Base-by-base conservation (phyloP, 2,329 filamentous ascomycete genomes). In the Verticillium zaregamsianum region DNA sequence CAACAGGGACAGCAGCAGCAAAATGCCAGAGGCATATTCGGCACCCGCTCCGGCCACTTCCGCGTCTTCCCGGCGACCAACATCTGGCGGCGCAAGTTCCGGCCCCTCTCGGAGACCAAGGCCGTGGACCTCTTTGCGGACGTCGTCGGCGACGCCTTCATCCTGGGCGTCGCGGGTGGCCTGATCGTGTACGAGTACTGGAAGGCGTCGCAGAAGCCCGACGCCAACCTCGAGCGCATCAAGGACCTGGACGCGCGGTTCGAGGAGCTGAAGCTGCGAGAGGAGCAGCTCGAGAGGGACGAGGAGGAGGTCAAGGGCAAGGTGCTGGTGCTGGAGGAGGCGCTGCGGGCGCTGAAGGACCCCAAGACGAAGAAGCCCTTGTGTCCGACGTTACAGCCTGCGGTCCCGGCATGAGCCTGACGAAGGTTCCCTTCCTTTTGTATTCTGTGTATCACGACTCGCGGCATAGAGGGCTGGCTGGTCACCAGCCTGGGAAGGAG, bases 41-140 rank as follows among this genome's bases (percentile, higher is more conserved):
- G 40, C 28, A 32, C n/a, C 9, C 40, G 58, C 17, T 45, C 40
- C 6, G 45, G 45, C 14, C 58, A 59, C 45, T 59, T 59, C 31
- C 28, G 45, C 40, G 45, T 59, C 2, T 59, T 59, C 58, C 58
- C 62, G 33, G 55, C 63, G 9, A 78, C 78, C 55, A 88, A 81
- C 66, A 76, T 89, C 12, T 89, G 87, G 86, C 81, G 70, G 63
- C 82, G 86, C 62, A 86, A 84, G 68, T 89, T 89, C 69, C 77
- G 86, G 59, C 73, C 86, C 7, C 74, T 89, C n/a, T 85, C 86
- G 11, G 86, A 89, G 69, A 79, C 73, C 17, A 89, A 89, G 73
- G 86, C 86, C 9, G 86, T 89, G 12, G 86, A 89, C 68, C 74
- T 89, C 8, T 89, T 89, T 67, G 87, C 86, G 52, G 86, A 89